Conservation (phyloP, 106 monocot genomes). For the Dendrobium huoshanense region DNA sequence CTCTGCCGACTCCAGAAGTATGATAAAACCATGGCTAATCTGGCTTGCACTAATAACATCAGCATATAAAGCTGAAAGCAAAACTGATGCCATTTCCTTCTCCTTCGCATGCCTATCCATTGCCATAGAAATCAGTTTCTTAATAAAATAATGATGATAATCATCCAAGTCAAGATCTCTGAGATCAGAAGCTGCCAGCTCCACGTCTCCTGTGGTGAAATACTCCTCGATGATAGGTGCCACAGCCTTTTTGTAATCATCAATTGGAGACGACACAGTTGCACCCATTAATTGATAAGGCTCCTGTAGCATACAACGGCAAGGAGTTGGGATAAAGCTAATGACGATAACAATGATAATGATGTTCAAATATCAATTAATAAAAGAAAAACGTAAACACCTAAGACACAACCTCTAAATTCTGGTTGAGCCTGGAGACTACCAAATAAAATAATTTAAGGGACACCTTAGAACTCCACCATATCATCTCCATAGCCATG, state of each 20-base stretch:
- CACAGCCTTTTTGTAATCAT: conserved; percentile 79
- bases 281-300: conserved; percentile 79
- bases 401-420: too few relatives aligned
- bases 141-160: conserved; percentile 80
- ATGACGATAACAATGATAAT: neutral
- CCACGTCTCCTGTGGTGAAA: conserved; percentile 79
- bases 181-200: conserved; percentile 66
- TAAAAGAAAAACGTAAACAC: neutral
- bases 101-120: conserved; percentile 96
- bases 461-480: neutral
- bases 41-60: conserved; percentile 62
- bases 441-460: neutral
- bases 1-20: conserved; percentile 79
- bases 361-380: neutral
- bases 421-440: too few relatives aligned
- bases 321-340: neutral
- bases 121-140: conserved; percentile 86
- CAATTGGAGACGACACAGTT: conserved; percentile 51
- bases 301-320: conserved; percentile 35
- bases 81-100: conserved; percentile 95
- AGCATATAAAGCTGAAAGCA: conserved; percentile 76
- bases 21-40: conserved; percentile 69
- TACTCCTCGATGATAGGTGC: conserved; percentile 77
- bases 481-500: neutral
- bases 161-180: conserved; percentile 66